Evolutionary conservation across 2,329 filamentous ascomycete genomes (phyloP).

Genomic region (Fusarium circinatum): DNA sequence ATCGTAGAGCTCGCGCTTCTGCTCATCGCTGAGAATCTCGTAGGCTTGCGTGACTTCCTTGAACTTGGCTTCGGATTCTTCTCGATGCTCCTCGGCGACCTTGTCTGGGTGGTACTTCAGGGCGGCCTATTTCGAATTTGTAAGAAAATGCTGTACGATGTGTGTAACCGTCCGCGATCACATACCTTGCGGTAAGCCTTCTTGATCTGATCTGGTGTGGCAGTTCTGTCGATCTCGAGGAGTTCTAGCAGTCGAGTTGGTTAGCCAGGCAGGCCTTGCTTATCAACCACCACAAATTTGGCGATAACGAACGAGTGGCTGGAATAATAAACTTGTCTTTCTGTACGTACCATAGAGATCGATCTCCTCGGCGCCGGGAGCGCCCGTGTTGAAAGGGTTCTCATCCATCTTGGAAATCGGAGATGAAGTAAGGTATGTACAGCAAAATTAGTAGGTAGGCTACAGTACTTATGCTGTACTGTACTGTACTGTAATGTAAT

Average conservation of each 20-base stretch:
- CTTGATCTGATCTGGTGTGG: conserved; percentile 85
- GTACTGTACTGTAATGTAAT: conserved; percentile 36
- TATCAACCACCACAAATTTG: conserved; percentile 7
- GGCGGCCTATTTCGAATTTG: conserved; percentile 70
- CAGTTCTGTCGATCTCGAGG: conserved; percentile 77
- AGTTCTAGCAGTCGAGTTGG: conserved; percentile 66
- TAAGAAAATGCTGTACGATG: conserved; percentile 14
- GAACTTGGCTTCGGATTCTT: conserved; percentile 89
- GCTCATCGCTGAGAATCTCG: conserved; percentile 95
- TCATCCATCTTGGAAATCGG: conserved; percentile 41
- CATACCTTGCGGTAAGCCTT: conserved; percentile 94
- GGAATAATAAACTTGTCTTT: background rate
- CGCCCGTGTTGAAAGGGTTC: conserved; percentile 38
- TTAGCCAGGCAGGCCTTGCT: conserved; percentile 15
- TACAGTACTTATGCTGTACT: conserved; percentile 18
- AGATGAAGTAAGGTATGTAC: background rate
- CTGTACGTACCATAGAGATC: conserved; percentile 70
- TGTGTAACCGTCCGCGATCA: conserved; percentile 10
- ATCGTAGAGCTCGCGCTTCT: conserved; percentile 93
- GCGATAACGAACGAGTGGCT: background rate
- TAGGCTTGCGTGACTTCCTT: conserved; percentile 94
- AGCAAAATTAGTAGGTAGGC: background rate
- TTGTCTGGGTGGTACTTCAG: conserved; percentile 95
- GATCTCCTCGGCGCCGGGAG: conserved; percentile 54
- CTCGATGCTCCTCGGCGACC: conserved; percentile 85